Evolutionary conservation across 192 early-diverging fungal species (phyloP).

Genomic region (Gamsiella multidivaricata): DNA sequence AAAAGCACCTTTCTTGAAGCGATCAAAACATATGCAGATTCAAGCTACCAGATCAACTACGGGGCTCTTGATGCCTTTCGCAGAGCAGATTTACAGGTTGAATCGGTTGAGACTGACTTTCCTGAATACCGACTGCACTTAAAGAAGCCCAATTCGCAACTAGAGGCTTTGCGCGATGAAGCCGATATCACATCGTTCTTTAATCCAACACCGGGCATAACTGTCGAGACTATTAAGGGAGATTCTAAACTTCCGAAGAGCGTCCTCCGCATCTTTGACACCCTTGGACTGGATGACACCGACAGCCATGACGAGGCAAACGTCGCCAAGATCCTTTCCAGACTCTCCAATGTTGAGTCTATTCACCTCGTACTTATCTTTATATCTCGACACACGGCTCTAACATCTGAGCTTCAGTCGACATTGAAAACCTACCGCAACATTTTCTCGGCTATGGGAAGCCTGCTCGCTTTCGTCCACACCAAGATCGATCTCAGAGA

Average conservation of each 20-base stretch:
- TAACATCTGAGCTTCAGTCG: not conserved
- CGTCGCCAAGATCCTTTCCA: constrained; percentile 3
- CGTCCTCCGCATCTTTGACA: constrained; percentile 16
- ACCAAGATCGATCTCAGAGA: not conserved
- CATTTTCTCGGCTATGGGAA: not conserved
- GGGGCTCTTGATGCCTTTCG: not conserved
- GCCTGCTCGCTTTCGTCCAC: constrained; percentile 14
- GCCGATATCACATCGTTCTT: too few relatives aligned
- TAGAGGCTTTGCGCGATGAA: too few relatives aligned
- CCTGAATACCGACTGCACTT: not conserved
- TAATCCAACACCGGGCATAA: too few relatives aligned
- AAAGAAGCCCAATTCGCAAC: too few relatives aligned
- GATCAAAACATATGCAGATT: constrained; percentile 6
- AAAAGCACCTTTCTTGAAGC: constrained; percentile 9
- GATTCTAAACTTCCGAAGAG: not conserved
- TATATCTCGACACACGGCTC: not conserved
- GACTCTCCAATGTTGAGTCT: not conserved
- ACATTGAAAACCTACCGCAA: not conserved
- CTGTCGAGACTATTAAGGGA: too few relatives aligned
- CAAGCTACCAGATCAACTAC: not conserved
- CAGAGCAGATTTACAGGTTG: not conserved
- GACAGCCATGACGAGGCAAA: constrained; percentile 8
- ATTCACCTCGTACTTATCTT: constrained; percentile 19
- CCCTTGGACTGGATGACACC: constrained; percentile 21
- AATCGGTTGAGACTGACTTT: constrained; percentile 4